phyloP scores from a whole-genome alignment of 1,284 basidiomycete genomes.

The Caloboletus firmus region DNA sequence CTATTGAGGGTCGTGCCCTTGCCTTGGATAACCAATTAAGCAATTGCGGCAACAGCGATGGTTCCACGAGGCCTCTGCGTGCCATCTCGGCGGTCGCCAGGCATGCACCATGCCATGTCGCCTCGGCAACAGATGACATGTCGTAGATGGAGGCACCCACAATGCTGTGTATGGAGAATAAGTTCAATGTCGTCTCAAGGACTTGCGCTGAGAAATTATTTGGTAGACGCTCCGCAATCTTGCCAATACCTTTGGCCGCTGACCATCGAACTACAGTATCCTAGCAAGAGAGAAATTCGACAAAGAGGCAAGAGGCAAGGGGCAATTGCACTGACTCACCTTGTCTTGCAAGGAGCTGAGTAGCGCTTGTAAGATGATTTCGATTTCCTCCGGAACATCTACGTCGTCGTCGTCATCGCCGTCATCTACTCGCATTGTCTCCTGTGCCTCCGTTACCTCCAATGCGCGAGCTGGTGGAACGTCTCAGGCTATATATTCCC shows the following conservation, averaged over 20 bases:
- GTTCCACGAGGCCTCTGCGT: slow-evolving; percentile 71
- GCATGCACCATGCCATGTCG: slow-evolving; percentile 94
- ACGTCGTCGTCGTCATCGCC: slow-evolving; percentile 52
- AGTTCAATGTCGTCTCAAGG: slow-evolving; percentile 71
- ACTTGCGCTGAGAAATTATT: slow-evolving; percentile 76
- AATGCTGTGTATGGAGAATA: slow-evolving; percentile 67
- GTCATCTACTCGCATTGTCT: slow-evolving; percentile 7
- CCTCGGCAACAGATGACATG: slow-evolving; percentile 75
- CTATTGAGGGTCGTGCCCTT: slow-evolving; percentile 20
- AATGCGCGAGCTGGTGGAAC: slow-evolving; percentile 25
- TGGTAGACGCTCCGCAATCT: slow-evolving; percentile 82
- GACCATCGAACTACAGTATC: slow-evolving; percentile 97
- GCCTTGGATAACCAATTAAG: slow-evolving; percentile 83
- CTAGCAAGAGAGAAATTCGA: slow-evolving; percentile 41
- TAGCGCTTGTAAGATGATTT: slow-evolving; percentile 73
- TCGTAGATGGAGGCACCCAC: slow-evolving; percentile 64
- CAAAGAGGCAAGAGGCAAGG: slow-evolving; percentile 1
- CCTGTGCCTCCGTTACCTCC: slow-evolving; percentile 12
- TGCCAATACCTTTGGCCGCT: slow-evolving; percentile 89
- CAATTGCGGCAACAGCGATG: slow-evolving; percentile 58
- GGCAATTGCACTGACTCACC: slow-evolving; percentile 49
- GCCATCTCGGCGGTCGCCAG: slow-evolving; percentile 92
- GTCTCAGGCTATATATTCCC: slow-evolving; percentile 9
- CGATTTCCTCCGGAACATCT: slow-evolving; percentile 81
- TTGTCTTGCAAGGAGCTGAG: slow-evolving; percentile 82